These are phyloP conservation scores for Penicillium odoratum DNA, from an alignment of 495 filamentous ascomycete genomes.

Conservation along the genomic window DNA sequence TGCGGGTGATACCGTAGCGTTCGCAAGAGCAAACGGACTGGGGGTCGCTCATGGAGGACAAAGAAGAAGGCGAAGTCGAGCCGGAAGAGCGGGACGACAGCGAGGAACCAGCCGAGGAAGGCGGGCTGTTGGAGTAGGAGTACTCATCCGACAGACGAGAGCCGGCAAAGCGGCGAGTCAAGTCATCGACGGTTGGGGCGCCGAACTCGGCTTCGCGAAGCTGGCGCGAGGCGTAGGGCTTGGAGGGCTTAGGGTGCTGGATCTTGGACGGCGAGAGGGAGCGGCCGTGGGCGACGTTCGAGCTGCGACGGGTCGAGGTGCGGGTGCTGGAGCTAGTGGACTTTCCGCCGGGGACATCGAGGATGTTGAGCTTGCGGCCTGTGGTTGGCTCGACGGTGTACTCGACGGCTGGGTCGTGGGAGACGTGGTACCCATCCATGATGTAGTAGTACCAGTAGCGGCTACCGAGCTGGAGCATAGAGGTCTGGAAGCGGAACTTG, in stretches of 20 bases:
- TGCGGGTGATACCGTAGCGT: conserved; percentile 93
- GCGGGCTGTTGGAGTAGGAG: conserved; percentile 61
- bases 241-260: conserved; percentile 82
- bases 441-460: conserved; percentile 99
- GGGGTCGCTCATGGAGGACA: conserved; percentile 72
- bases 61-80: conserved; percentile 67
- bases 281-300: conserved; percentile 80
- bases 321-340: conserved; percentile 22
- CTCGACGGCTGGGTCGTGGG: conserved; percentile 89
- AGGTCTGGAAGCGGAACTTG: conserved; percentile 91
- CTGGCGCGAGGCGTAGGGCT: conserved; percentile 79
- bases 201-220: conserved; percentile 76
- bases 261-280: conserved; percentile 87
- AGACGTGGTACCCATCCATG: conserved; percentile 98
- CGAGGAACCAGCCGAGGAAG: conserved; percentile 72
- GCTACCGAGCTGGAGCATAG: conserved; percentile 76
- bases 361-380: conserved; percentile 85
- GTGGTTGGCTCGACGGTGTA: conserved; percentile 95
- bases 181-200: conserved; percentile 65
- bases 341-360: conserved; percentile 60
- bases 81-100: conserved; percentile 74
- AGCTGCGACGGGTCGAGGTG: conserved; percentile 28
- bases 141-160: conserved; percentile 72
- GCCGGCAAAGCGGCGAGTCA: conserved; percentile 69
- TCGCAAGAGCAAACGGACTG: conserved; percentile 79